These are phyloP conservation scores for Phytophthora multivora DNA, from an alignment of 352 stramenopile genomes.

Conservation along the genomic window DNA sequence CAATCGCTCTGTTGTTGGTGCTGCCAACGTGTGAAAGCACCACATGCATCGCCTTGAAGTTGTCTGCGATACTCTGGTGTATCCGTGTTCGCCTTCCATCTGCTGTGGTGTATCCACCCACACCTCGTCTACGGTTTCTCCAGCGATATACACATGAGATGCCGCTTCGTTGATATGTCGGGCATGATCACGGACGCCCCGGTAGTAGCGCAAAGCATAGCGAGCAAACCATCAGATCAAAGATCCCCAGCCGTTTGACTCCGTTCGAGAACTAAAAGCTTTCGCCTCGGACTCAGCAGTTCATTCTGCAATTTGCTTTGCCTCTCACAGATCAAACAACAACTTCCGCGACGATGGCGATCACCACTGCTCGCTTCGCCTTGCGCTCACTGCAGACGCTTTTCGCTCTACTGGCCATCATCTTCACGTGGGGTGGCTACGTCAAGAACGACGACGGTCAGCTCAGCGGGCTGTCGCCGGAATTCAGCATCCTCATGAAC, in stretches of 20 bases:
- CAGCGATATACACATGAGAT: conserved; percentile 29
- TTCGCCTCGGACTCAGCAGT: neutral
- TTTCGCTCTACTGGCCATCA: conserved; percentile 22
- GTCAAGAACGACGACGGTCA: conserved; percentile 25
- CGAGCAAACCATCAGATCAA: neutral
- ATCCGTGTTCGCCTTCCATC: conserved; percentile 14
- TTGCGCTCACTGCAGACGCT: conserved; percentile 28
- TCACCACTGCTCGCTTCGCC: conserved; percentile 27
- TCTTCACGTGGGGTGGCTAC: conserved; percentile 35
- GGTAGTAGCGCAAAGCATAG: conserved; percentile 1
- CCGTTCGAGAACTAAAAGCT: conserved; percentile 4
- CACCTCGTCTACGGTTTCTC: conserved; percentile 15
- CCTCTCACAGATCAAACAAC: conserved; percentile 6
- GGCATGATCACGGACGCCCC: neutral
- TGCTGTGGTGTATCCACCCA: conserved; percentile 25
- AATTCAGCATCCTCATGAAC: conserved; percentile 53
- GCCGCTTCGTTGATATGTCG: conserved; percentile 1
- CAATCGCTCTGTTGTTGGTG: conserved; percentile 18
- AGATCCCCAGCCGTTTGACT: conserved; percentile 15
- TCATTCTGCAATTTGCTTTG: conserved; percentile 37
- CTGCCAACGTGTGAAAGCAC: neutral
- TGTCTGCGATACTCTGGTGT: conserved; percentile 7
- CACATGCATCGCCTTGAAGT: neutral
- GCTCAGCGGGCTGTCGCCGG: conserved; percentile 16
- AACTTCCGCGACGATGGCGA: conserved; percentile 15